Evolutionary conservation across 495 filamentous ascomycete genomes (phyloP).

Genomic region (Xylaria sp.): DNA sequence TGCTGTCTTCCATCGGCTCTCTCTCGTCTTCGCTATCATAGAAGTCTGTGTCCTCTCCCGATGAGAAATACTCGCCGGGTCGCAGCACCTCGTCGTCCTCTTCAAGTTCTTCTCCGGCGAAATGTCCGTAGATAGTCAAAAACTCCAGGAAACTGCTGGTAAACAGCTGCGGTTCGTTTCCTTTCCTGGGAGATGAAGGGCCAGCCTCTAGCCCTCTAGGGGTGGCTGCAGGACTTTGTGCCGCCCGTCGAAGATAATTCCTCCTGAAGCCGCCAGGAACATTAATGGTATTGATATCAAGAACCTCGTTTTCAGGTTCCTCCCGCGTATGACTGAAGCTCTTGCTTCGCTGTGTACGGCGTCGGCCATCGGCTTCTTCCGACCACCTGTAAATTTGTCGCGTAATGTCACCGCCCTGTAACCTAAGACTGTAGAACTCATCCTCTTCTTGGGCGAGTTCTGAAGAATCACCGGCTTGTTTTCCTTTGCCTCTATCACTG

Average conservation of each 20-base stretch:
- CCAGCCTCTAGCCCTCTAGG: constrained; percentile 54
- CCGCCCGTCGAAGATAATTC: constrained; percentile 79
- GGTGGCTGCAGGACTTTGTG: constrained; percentile 59
- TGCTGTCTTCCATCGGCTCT: constrained; percentile 80
- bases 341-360: constrained; percentile 71
- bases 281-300: constrained; percentile 87
- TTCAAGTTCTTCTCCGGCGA: constrained; percentile 93
- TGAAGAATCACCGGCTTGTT: constrained; percentile 53
- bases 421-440: constrained; percentile 88
- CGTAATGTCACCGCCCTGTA: constrained; percentile 95
- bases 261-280: constrained; percentile 92
- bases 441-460: constrained; percentile 63
- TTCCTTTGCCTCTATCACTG: constrained; percentile 54
- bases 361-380: constrained; percentile 74
- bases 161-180: constrained; percentile 67
- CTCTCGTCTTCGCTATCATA: constrained; percentile 66
- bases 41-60: constrained; percentile 64
- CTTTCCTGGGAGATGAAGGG: constrained; percentile 43
- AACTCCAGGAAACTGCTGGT: constrained; percentile 96
- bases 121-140: constrained; percentile 92
- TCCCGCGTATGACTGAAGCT: constrained; percentile 83
- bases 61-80: constrained; percentile 85
- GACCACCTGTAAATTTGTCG: constrained; percentile 94
- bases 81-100: constrained; percentile 89
- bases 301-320: constrained; percentile 74